Evolutionary conservation across 108 stramenopile genomes (phyloP).

Genomic region (Skeletonema potamos): DNA sequence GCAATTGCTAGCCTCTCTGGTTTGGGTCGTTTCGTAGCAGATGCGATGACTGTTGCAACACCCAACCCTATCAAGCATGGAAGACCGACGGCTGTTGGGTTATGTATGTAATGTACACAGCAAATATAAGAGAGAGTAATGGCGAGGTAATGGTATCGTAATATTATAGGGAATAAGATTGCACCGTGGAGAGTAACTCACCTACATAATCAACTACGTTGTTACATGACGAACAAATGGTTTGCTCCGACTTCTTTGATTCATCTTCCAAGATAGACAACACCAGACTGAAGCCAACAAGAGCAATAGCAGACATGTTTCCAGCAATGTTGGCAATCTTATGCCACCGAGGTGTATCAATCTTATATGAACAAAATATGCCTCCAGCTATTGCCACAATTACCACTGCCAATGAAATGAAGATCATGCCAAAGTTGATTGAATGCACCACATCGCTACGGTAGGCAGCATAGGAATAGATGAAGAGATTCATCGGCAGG

Average conservation of each 20-base stretch:
- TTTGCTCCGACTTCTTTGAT: neutral
- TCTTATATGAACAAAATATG: conserved; percentile 40
- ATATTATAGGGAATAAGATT: no score
- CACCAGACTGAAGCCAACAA: conserved; percentile 18
- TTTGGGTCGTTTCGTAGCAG: neutral
- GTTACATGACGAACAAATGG: neutral
- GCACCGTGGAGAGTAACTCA: no score
- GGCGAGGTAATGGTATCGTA: no score
- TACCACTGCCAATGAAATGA: conserved; percentile 59
- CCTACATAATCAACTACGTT: conserved; percentile 4
- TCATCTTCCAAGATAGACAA: conserved; percentile 1
- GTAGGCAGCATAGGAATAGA: conserved; percentile 58
- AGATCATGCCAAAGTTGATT: conserved; percentile 56
- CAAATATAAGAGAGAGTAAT: no score
- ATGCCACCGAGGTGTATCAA: conserved; percentile 17
- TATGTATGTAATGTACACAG: no score
- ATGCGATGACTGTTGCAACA: conserved; percentile 8
- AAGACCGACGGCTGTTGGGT: no score
- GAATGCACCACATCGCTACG: conserved; percentile 43
- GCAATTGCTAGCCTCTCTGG: conserved; percentile 23
- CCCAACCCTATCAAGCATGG: conserved; percentile 24
- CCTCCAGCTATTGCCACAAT: conserved; percentile 55
- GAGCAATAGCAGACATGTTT: conserved; percentile 11
- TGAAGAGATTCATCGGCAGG: conserved; percentile 69
- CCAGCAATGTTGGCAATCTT: conserved; percentile 6